Percentiles rank a stretch among this genome's conserved stretches.
Evolutionary conservation across 495 filamentous ascomycete species (phyloP).

Genomic region (Aspergillus conjunctus): DNA sequence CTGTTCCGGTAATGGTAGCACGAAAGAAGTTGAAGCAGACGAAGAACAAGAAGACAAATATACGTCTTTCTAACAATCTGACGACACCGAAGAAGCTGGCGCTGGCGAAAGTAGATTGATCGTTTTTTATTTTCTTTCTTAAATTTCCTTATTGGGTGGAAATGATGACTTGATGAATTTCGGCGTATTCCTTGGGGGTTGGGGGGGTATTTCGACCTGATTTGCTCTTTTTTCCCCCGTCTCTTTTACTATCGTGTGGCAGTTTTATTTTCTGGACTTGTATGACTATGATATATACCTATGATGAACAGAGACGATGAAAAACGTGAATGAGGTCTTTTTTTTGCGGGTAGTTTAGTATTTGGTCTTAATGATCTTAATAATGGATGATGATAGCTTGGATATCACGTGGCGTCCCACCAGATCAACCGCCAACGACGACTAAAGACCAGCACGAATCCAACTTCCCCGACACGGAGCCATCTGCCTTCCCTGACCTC

Average conservation of each 20-base stretch:
- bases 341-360: too few species aligned
- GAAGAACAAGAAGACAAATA: constrained; percentile 62
- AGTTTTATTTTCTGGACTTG: constrained; percentile 10
- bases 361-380: too few species aligned
- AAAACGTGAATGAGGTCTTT: background rate
- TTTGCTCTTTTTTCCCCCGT: background rate
- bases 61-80: constrained; percentile 73
- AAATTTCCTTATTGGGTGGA: constrained; percentile 11
- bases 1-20: constrained; percentile 94
- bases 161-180: constrained; percentile 10
- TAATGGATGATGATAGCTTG: background rate
- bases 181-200: constrained; percentile 11
- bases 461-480: background rate
- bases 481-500: background rate
- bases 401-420: background rate
- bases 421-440: constrained; percentile 3
- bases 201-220: background rate
- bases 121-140: constrained; percentile 19
- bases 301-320: constrained; percentile 7
- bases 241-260: background rate
- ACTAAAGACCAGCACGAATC: background rate
- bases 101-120: constrained; percentile 65
- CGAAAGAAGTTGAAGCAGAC: constrained; percentile 75
- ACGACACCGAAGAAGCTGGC: constrained; percentile 63
- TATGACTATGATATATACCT: constrained; percentile 21